Evolutionary conservation across 2,329 filamentous ascomycete species (phyloP).

Genomic region (Colletotrichum caudatum): DNA sequence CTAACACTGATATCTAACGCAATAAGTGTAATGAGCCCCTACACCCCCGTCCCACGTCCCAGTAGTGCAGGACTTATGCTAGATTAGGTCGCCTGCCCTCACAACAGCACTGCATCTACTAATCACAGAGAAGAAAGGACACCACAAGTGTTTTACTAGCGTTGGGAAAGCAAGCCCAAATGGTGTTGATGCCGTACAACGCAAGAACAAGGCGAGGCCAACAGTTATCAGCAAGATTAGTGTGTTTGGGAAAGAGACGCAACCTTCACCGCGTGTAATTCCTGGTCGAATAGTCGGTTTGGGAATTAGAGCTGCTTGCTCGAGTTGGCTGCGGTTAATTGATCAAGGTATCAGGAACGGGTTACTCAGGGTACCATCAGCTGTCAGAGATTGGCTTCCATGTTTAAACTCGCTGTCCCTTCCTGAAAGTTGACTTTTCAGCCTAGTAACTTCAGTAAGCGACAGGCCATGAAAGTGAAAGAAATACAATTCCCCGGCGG

Average conservation of each 20-base stretch:
- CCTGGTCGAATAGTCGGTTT: no score
- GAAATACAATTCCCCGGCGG: neutral
- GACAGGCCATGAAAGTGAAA: neutral
- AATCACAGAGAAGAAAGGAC: constrained; percentile 71
- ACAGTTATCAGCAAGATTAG: constrained; percentile 48
- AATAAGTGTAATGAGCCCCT: constrained; percentile 86
- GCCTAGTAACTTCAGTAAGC: neutral
- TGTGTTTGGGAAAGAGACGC: neutral
- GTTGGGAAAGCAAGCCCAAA: constrained; percentile 80
- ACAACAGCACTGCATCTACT: no score
- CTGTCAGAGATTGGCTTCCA: neutral
- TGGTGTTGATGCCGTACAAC: constrained; percentile 83
- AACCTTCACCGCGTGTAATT: no score
- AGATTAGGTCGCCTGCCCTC: constrained; percentile 81
- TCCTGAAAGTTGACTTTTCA: neutral
- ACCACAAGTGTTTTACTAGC: constrained; percentile 69
- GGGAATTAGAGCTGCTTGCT: no score
- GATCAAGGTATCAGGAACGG: neutral
- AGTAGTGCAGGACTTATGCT: constrained; percentile 85
- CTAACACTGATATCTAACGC: constrained; percentile 64
- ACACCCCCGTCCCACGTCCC: constrained; percentile 90
- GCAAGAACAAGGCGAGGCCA: constrained; percentile 76
- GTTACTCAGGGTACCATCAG: neutral
- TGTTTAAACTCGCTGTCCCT: neutral
- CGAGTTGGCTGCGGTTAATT: neutral